These are phyloP conservation scores for Dictyostelium purpureum DNA, from an alignment of 78 protist genomes.

Conservation along the genomic window DNA sequence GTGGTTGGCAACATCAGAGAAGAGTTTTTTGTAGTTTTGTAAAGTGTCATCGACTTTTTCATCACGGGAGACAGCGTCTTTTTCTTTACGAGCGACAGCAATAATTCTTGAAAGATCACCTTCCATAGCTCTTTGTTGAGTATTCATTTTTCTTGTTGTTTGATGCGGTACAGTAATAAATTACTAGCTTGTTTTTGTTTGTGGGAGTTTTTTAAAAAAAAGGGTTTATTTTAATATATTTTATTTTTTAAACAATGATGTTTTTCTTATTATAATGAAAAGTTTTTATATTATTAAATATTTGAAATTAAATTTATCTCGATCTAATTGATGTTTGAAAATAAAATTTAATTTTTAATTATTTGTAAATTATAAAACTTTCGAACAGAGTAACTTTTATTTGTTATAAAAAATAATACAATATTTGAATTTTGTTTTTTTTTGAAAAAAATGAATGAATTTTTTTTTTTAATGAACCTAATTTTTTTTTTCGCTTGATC, in stretches of 20 bases:
- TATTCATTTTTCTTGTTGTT: conserved; percentile 27
- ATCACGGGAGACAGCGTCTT: conserved; percentile 60
- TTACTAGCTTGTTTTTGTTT: no score
- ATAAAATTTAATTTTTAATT: conserved; percentile 5
- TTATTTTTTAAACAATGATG: not conserved
- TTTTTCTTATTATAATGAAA: not conserved
- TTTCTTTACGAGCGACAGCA: conserved; percentile 73
- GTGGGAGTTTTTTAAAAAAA: no score
- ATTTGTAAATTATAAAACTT: not conserved
- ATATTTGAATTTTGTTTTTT: no score
- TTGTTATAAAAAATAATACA: not conserved
- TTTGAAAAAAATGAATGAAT: not conserved
- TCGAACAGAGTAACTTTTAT: conserved; percentile 1
- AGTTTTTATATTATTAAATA: not conserved
- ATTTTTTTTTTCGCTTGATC: not conserved
- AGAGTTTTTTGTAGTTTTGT: conserved; percentile 45
- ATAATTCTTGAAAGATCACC: conserved; percentile 71
- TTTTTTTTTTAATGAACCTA: no score
- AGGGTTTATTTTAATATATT: not conserved
- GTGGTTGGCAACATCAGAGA: no score
- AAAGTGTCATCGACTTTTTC: conserved; percentile 39
- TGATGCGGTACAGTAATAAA: no score
- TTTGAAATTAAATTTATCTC: conserved; percentile 10
- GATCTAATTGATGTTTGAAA: not conserved
- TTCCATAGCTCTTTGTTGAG: conserved; percentile 78